phyloP scores from a whole-genome alignment of 31 red algal species.

The Endocladia muricata region DNA sequence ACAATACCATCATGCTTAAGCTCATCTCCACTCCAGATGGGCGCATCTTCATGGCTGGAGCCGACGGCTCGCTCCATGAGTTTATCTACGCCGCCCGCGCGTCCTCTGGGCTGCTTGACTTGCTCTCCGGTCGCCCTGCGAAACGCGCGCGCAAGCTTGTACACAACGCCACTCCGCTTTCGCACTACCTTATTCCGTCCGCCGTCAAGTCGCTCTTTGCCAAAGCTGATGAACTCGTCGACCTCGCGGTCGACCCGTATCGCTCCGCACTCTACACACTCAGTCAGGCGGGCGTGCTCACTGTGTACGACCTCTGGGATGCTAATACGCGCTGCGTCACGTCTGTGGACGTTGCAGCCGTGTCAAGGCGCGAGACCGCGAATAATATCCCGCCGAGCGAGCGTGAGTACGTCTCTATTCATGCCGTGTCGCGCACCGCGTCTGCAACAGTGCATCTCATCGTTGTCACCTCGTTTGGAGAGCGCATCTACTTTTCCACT shows the following conservation, averaged over 20 bases:
- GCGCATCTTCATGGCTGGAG: slow-evolving; percentile 89
- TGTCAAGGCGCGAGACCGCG: slow-evolving; percentile 37
- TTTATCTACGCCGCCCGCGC: slow-evolving; percentile 60
- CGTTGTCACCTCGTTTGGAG: slow-evolving; percentile 82
- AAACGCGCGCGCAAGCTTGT: slow-evolving; percentile 59
- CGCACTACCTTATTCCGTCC: slow-evolving; percentile 43
- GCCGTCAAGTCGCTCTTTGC: slow-evolving; percentile 53
- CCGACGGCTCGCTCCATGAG: slow-evolving; percentile 85
- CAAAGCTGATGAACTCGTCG: slow-evolving; percentile 68
- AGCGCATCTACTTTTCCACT: slow-evolving; percentile 77
- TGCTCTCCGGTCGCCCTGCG: slow-evolving; percentile 41
- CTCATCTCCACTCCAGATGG: slow-evolving; percentile 60
- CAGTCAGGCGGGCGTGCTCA: slow-evolving; percentile 55
- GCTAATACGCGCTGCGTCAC: slow-evolving; percentile 13
- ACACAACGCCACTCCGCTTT: slow-evolving; percentile 34
- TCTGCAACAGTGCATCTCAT: slow-evolving; percentile 60
- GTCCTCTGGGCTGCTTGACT: slow-evolving; percentile 18
- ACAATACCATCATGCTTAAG: slow-evolving; percentile 77
- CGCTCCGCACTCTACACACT: slow-evolving; percentile 64
- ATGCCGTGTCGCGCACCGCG: slow-evolving; percentile 30
- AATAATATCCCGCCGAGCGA: slow-evolving; percentile 40
- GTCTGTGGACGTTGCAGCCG: slow-evolving; percentile 41
- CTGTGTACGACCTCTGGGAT: slow-evolving; percentile 60
- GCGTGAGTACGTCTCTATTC: slow-evolving; percentile 61
- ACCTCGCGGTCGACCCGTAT: slow-evolving; percentile 59